These are phyloP conservation scores for Durusdinium trenchii DNA, from an alignment of 73 alveolate genomes.

Conservation along the genomic window DNA sequence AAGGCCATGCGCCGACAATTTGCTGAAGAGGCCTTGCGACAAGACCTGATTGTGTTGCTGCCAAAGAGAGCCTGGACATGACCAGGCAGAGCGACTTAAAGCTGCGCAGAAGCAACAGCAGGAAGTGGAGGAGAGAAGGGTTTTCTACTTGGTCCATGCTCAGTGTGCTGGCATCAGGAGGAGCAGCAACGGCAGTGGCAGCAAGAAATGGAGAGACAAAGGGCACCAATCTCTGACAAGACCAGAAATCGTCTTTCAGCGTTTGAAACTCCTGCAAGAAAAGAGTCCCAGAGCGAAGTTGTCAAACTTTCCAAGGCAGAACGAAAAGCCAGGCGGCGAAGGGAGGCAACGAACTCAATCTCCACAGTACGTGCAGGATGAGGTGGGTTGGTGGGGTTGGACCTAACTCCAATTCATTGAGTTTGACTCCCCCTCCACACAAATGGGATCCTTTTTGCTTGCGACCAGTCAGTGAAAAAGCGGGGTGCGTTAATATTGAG, in stretches of 20 bases:
- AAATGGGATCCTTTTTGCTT: too few species aligned
- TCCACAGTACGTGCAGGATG: not conserved
- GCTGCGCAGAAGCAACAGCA: conserved; percentile 48
- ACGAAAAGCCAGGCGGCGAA: conserved; percentile 17
- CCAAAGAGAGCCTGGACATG: not conserved
- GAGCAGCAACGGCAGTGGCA: conserved; percentile 49
- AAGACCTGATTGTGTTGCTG: not conserved
- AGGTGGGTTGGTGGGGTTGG: too few species aligned
- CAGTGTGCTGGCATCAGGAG: not conserved
- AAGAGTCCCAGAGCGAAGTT: too few species aligned
- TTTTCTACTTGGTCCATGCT: not conserved
- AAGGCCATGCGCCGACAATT: conserved; percentile 72
- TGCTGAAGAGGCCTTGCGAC: conserved; percentile 49
- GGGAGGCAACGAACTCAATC: not conserved
- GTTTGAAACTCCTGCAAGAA: not conserved
- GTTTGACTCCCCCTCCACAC: too few species aligned
- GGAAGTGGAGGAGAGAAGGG: not conserved
- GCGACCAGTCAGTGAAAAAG: too few species aligned
- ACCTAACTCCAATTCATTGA: too few species aligned
- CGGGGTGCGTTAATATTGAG: too few species aligned
- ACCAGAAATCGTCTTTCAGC: not conserved
- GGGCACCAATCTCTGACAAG: not conserved
- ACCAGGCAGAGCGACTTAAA: conserved; percentile 61
- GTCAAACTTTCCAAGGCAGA: too few species aligned
- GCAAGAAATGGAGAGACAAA: conserved; percentile 15